Evolutionary conservation across 192 early-diverging fungal species (phyloP), one percentile per base, ranked within the genome.

Genomic region (Chytriomyces hyalinus): DNA sequence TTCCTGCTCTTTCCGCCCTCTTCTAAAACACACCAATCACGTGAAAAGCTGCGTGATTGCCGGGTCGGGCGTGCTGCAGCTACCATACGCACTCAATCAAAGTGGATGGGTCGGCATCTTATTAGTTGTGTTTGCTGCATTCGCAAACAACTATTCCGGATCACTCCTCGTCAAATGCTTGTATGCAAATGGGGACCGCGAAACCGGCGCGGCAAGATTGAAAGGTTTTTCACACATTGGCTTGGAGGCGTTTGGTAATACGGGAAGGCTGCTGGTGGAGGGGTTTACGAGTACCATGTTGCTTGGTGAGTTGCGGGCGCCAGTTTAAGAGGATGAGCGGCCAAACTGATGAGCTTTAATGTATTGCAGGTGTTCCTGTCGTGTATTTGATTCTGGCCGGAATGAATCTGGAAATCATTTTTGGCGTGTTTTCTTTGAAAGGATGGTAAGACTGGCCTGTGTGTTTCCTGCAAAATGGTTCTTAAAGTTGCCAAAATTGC

Each of bases 31-130:
- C 28, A 44, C 15, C 13, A 13, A 2, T 65, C 64, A 1, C 50
- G 24, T 24, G 10, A 48, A 10, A n/a, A 79, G 78, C 7, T 95
- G 93, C 75, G 91, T 92, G 20, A 90, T 92, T 11, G 92, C 92
- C 11, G 94, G 94, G 49, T 92, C 91, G 8, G 95, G 95, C 11
- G 88, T 93, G 28, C 87, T 95, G 26, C 93, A 94, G 77, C 84
- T 96, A 20, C 95, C 95, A 3, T 95, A 91, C 77, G 91, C 94
- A 5, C 84, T 96, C 15, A 85, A 79, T 49, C 83, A 90, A 48
- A 87, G 90, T 67, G 95, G 95, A 0, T 96, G 95, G 95, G 80
- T 90, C 28, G 91, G 91, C 46, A 68, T 92, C 6, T 73, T 89
- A n/a, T 82, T 94, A 74, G 82, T 96, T 45, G 49, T 90, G 20